These are phyloP conservation scores for Botryosphaeria dothidea DNA, from an alignment of 2,329 filamentous ascomycete genomes.

Conservation along the genomic window DNA sequence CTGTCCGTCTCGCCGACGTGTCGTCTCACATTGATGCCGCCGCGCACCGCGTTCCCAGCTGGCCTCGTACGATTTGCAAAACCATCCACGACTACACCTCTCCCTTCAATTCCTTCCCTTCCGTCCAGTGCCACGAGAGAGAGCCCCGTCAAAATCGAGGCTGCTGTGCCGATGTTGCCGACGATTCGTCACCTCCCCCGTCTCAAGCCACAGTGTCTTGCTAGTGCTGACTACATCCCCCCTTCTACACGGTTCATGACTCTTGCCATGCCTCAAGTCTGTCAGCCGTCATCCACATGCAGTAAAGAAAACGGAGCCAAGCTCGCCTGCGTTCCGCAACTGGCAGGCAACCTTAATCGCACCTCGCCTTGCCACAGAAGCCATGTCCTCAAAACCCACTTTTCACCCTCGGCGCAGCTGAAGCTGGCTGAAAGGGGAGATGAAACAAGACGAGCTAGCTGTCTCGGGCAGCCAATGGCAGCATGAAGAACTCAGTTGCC, in stretches of 20 bases:
- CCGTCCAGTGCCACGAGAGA: too few species aligned
- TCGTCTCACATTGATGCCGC: slow-evolving; percentile 16
- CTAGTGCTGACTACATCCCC: not conserved
- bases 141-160: too few species aligned
- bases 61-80: not conserved
- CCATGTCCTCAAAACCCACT: not conserved
- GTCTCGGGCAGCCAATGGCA: not conserved
- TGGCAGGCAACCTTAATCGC: slow-evolving; percentile 10
- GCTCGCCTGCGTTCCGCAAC: slow-evolving; percentile 9
- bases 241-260: not conserved
- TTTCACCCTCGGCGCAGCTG: not conserved
- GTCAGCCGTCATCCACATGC: not conserved
- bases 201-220: not conserved
- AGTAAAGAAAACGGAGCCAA: slow-evolving; percentile 1
- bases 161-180: not conserved
- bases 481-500: not conserved
- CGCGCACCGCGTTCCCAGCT: slow-evolving; percentile 2
- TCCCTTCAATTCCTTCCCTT: not conserved
- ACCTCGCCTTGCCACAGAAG: not conserved
- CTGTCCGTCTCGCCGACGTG: not conserved
- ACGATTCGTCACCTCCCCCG: not conserved
- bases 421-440: not conserved
- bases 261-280: not conserved
- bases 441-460: not conserved
- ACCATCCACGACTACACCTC: not conserved